Evolutionary conservation across 2,329 filamentous ascomycete genomes (phyloP).

Genomic region (Cadophora luteo-olivacea): DNA sequence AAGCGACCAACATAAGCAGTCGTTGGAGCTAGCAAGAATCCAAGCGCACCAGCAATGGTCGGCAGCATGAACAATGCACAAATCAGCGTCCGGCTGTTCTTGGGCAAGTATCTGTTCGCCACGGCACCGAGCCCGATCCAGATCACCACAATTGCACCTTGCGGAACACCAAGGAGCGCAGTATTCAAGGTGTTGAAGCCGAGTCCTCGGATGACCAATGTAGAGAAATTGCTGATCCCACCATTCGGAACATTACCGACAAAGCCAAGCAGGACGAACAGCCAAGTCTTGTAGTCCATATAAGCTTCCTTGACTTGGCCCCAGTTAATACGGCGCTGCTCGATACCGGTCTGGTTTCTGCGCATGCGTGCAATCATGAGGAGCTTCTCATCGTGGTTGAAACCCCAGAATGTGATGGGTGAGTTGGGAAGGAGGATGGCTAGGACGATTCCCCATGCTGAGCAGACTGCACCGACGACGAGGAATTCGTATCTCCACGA

Average conservation of each 20-base stretch:
- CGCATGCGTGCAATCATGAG: conserved; percentile 9
- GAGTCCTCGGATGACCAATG: conserved; percentile 3
- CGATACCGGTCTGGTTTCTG: conserved; percentile 14
- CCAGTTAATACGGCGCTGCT: conserved; percentile 6
- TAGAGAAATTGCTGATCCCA: neutral
- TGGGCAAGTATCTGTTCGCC: conserved; percentile 8
- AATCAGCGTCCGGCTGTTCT: conserved; percentile 5
- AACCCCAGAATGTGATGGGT: conserved; percentile 49
- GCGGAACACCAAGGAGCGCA: conserved; percentile 9
- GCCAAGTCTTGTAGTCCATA: conserved; percentile 14
- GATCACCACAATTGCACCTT: neutral
- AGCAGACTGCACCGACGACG: conserved; percentile 52
- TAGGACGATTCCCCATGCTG: conserved; percentile 36
- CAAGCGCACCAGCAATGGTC: neutral
- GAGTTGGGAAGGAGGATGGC: conserved; percentile 66
- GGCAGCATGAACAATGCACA: conserved; percentile 14
- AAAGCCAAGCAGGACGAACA: neutral
- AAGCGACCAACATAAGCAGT: conserved; percentile 8
- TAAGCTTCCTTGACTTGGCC: conserved; percentile 1
- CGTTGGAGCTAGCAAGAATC: conserved; percentile 7
- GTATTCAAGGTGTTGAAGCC: conserved; percentile 3
- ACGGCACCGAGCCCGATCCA: conserved; percentile 10
- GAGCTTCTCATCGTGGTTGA: conserved; percentile 4
- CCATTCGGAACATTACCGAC: conserved; percentile 9
- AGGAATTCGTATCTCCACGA: conserved; percentile 74